Evolutionary conservation across 1,284 basidiomycete genomes (phyloP), one percentile per base, ranked within the genome.

Genomic region (Xerocomus amazonicus): DNA sequence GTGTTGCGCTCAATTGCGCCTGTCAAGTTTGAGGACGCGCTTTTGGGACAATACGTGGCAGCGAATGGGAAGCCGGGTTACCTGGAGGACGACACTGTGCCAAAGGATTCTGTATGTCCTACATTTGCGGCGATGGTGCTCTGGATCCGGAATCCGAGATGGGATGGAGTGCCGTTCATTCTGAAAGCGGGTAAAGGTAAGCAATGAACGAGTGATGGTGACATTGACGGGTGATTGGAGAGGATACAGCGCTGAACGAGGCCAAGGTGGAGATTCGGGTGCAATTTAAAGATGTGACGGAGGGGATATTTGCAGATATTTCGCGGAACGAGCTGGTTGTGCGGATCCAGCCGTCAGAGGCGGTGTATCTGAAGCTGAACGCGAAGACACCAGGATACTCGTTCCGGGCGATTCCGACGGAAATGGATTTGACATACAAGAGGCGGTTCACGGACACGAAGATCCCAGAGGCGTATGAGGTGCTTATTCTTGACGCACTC

Each of bases 381-480:
- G 80, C 88, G 42, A 97, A 97, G 77, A 84, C 84, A 5, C 94
- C 95, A 45, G 95, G 94, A 23, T 79, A 97, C 56, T 76, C 86
- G 62, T 95, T 92, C 52, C 84, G 90, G 43, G 90, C 91, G 39
- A 81, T 97, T 51, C 92, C 93, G 34, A 91, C 88, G 42, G 95
- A 97, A 73, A 94, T 97, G 87, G 94, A 97, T 73, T 72, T 97
- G 61, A 95, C 94, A 19, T 97, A 97, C 80, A 95, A 96, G 81
- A 79, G 88, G 54, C 84, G 95, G 45, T 97, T 97, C 76, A 75
- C 81, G 35, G 92, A 94, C 53, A 73, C 83, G 50, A 86, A 87
- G 69, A 94, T 97, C 54, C 94, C 94, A 23, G 92, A 95, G 74
- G 93, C 94, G 31, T 97, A 97, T 69, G 93, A 97, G 73, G 85